Base-by-base conservation (phyloP, 1,284 basidiomycete species). In the Rhodotorula sp. region DNA sequence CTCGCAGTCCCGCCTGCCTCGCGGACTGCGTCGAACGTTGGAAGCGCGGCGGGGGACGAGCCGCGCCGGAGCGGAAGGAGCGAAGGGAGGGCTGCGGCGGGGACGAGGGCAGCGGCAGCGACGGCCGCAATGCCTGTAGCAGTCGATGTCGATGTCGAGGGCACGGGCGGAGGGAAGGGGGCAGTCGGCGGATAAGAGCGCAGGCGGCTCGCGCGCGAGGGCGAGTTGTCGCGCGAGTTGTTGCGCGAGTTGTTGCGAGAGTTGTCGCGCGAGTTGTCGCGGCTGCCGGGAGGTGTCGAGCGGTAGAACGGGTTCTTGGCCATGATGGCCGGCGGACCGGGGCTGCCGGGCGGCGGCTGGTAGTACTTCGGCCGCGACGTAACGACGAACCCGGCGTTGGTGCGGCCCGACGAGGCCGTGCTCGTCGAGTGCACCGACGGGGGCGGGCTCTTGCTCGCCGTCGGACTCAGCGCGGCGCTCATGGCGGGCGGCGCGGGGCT, bases 331-430 rank as follows among this genome's bases (percentile, higher is more conserved):
- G 64, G 61, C 44, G 68, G 72, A 4, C 62, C 62, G 45, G 62
- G 62, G 16, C 64, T 52, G 19, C 34, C 45, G 55, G 61, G 44
- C 14, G 64, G 64, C 19, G 65, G 72, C 3, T 21, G 27, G 50
- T 68, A 70, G 46, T 21, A 14, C 41, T 55, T 58, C 0, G 70
- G 52, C 7, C 65, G 42, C 23, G 67, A 69, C 21, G 70, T 70
- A 58, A 75, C 69, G 42, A 71, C 66, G 64, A 75, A 75, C 0
- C 73, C 73, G 1, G 63, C 12, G 45, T 72, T 70, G 19, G 53
- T 54, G n/a, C 53, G 53, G 55, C n/a, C 25, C 41, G 53, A 56
- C 21, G 55, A 56, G 7, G 21, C 55, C 55, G 45, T 25, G 23
- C 12, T 45, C 14, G 53, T 34, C 53, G 53, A 54, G 25, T 54